Evolutionary conservation across 495 filamentous ascomycete species (phyloP).

Genomic region (Talaromyces trachyspermus): DNA sequence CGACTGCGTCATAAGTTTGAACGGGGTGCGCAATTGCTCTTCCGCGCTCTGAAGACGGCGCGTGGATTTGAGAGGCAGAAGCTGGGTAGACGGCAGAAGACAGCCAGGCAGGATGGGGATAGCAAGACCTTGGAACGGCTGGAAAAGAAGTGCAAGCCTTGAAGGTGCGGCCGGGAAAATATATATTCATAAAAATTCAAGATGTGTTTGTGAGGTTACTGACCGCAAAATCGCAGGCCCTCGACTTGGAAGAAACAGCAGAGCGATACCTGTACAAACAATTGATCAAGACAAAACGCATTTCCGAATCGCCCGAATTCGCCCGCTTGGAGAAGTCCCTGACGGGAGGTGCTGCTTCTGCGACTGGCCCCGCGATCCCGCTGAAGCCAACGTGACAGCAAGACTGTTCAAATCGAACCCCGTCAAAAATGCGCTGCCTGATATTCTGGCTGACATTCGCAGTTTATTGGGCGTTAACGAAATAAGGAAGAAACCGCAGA

Average conservation of each 20-base stretch:
- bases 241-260: conserved; percentile 60
- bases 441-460: conserved; percentile 56
- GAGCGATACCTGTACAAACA: conserved; percentile 62
- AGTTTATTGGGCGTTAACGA: conserved; percentile 52
- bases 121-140: conserved; percentile 42
- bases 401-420: conserved; percentile 69
- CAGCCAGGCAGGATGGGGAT: conserved; percentile 47
- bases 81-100: conserved; percentile 65
- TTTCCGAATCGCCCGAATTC: conserved; percentile 38
- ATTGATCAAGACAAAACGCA: not conserved
- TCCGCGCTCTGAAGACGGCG: conserved; percentile 64
- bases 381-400: conserved; percentile 67
- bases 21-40: conserved; percentile 52
- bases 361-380: conserved; percentile 38
- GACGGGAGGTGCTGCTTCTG: conserved; percentile 23
- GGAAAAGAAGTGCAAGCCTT: conserved; percentile 63
- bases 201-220: not conserved
- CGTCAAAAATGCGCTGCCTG: conserved; percentile 60
- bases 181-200: conserved; percentile 4
- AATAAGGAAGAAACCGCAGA: conserved; percentile 17
- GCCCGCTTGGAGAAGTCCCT: conserved; percentile 23
- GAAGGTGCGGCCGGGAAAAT: conserved; percentile 61
- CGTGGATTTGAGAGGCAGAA: conserved; percentile 90
- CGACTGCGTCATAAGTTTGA: conserved; percentile 48
- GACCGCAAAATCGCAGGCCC: conserved; percentile 25